These are phyloP conservation scores for Scedosporium boydii DNA, from an alignment of 2,329 filamentous ascomycete species.

Conservation along the genomic window DNA sequence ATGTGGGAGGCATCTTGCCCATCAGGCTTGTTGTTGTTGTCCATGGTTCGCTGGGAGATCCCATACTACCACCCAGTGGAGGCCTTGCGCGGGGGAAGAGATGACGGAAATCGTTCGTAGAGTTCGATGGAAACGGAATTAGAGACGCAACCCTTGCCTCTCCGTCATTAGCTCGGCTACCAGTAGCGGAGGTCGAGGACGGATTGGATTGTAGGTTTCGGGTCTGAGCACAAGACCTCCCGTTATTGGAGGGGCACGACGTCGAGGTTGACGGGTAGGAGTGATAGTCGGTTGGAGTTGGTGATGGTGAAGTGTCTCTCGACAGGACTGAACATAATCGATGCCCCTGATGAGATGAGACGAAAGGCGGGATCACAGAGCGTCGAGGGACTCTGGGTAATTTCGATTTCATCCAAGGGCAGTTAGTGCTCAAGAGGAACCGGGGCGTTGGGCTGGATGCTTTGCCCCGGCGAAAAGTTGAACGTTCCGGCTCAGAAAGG, in stretches of 20 bases:
- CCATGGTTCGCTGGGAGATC: slow-evolving; percentile 4
- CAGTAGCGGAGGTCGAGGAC: not conserved
- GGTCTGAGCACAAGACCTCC: not conserved
- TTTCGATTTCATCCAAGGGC: not conserved
- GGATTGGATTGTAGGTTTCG: not conserved
- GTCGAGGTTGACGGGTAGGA: not conserved
- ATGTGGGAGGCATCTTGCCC: slow-evolving; percentile 70
- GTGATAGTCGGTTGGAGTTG: not conserved
- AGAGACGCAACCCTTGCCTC: not conserved
- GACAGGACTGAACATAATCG: not conserved
- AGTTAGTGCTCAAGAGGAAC: not conserved
- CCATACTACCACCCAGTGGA: slow-evolving; percentile 8
- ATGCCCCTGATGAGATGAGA: not conserved
- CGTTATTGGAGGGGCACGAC: not conserved
- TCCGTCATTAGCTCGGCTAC: no score
- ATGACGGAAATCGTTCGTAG: not conserved
- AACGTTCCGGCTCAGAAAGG: not conserved
- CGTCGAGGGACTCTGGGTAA: not conserved
- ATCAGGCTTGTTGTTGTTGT: slow-evolving; percentile 25
- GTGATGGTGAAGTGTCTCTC: not conserved
- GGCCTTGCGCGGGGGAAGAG: not conserved
- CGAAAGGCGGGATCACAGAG: not conserved
- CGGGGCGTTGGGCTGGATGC: not conserved
- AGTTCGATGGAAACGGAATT: not conserved
- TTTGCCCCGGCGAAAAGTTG: not conserved